Base-by-base conservation (phyloP, 2,329 filamentous ascomycete genomes). In the Ceratocystis variospora region DNA sequence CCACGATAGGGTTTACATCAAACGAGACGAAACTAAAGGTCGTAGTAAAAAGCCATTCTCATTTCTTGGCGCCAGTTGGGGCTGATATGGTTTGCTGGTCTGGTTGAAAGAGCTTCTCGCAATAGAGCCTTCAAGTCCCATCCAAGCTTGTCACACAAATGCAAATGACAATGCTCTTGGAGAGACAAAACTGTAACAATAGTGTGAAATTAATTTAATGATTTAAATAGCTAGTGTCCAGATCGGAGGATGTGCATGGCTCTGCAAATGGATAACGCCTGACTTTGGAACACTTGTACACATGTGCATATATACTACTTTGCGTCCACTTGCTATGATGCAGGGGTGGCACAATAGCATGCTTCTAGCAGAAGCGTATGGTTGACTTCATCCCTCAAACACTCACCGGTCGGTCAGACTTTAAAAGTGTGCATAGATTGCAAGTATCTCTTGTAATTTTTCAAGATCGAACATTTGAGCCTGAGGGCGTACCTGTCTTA, bases 51-150 rank as follows among this genome's bases (percentile, higher is more conserved):
- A 79, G 68, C 77, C 76, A 65, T 75, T 81, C 50, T 86, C 78
- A 69, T 74, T 87, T 59, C 85, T 87, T 70, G 85, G 85, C 5
- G 80, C 87, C 37, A 83, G 80, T 68, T 87, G 84, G 84, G 74
- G 71, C 55, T 79, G 68, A 55, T 5, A 10, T 17, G 7, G n/a
- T 3, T n/a, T 4, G 19, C 31, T 1, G 5, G n/a, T 41, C 31
- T n/a, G 7, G 17, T 44, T 12, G 3, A n/a, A 19, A 15, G 48
- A 15, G 15, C 19, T 15, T 53, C 19, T 10, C 5, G 19, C 12
- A 15, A 53, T 15, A 3, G 48, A 53, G 48, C 7, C 48, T 7
- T 10, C 37, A 41, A 41, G 37, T 41, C 37, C 2, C 10, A 41
- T 1, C 37, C 37, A 41, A 0, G 37, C 10, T 41, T 41, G 37